Base-by-base conservation (phyloP, 176 grass and related monocot species). In the Coix lacrymajobi region DNA sequence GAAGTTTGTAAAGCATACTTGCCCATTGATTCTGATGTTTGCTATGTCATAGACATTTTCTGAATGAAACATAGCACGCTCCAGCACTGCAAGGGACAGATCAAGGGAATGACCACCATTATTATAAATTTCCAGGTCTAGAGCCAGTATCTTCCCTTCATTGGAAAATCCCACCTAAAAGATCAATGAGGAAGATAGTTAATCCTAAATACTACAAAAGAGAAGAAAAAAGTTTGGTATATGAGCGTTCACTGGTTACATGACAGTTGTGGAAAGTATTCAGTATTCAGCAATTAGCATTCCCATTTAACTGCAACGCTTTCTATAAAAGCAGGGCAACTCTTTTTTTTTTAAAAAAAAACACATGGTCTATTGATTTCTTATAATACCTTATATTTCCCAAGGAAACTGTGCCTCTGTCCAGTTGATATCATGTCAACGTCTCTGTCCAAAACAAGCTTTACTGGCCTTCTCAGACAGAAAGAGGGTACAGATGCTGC, bases 1-100 rank as follows among this genome's bases (percentile, higher is more conserved):
- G 49, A 95, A 90, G 91, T 98, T 98, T 84, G 96, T 98, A 83
- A 91, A 90, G 77, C 96, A 98, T 46, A 95, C 90, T 91, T 91
- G 85, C 24, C 96, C 96, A 64, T 31, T 83, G 67, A 98, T 45
- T 66, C 88, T 89, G 57, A 98, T 65, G 76, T 98, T 83, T 31
- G 89, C n/a, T 89, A 98, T 86, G 78, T 86, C 87, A 75, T 98
- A 98, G 45, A 98, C 96, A 73, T 98, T 98, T 67, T 91, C 96
- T 40, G 90, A 93, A 83, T 88, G 57, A 75, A 93, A 88, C 85
- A 98, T 91, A 54, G 92, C 86, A 88, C 92, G 92, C 62, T 98
- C 90, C 66, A 98, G 76, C 43, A 98, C 89, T 30, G 96, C 54
- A 81, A 67, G 30, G 66, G 96, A 98, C 71, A 95, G 73, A 84